Evolutionary conservation across 257 asterid species (phyloP), one percentile per base, ranked within the genome.

Genomic region (Nyctanthes arbortristis): DNA sequence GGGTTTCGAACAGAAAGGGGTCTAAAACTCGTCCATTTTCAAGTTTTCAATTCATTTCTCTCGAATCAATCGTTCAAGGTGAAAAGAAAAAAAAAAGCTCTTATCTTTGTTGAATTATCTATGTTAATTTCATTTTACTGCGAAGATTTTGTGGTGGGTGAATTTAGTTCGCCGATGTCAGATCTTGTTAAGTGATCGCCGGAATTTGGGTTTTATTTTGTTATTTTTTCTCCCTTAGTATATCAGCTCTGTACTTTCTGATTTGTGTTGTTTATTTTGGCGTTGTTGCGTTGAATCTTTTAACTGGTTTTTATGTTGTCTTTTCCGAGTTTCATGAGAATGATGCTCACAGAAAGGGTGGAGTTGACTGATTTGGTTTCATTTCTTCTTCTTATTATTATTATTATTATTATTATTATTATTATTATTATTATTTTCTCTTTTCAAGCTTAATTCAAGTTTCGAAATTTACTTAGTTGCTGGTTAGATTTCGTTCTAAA

Each of bases 1-100:
- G 81, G 82, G 81, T 75, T 83, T 61, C 77, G 13, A 77, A 71
- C 69, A 62, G 74, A 29, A 65, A 43, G 47, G 35, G 31, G 61
- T 65, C 24, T 28, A 1, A 47, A 13, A 61, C 24, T 40, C 57
- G 49, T 31, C 66, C 65, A 9, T 40, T 31, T 49, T 5, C 68
- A 18, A 52, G 33, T 14, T 25, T 73, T 40, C n/a, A n/a, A 8
- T 33, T 33, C 65, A 47, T n/a, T n/a, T n/a, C n/a, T n/a, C n/a
- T n/a, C n/a, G n/a, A 16, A 7, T 47, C 16, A n/a, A 22, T 8
- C 55, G 58, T 43, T 64, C 29, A 77, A 75, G 85, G 85, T 77
- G 3, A 66, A 63, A 7, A 14, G 1, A 14, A n/a, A n/a, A n/a
- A n/a, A n/a, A n/a, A n/a, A n/a, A n/a, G n/a, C n/a, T 30, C 58